These are phyloP conservation scores for Pythium plurisporium DNA, from an alignment of 352 stramenopile species.

Conservation along the genomic window DNA sequence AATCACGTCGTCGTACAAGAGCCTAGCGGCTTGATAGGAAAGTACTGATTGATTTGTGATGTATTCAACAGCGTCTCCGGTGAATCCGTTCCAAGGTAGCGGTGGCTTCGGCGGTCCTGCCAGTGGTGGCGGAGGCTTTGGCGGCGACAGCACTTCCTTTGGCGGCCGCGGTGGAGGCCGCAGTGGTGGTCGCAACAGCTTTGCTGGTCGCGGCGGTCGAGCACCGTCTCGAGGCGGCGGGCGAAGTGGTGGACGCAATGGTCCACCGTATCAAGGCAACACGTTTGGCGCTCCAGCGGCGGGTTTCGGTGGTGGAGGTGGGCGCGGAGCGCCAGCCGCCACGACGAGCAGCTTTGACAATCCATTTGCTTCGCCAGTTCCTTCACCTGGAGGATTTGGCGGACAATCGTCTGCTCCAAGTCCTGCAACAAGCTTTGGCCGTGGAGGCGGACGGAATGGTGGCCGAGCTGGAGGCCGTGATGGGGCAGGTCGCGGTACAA, in stretches of 20 bases:
- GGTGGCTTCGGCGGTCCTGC: conserved; percentile 2
- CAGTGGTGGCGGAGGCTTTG: background rate
- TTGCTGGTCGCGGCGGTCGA: conserved; percentile 8
- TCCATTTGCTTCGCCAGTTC: background rate
- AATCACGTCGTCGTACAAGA: too few relatives aligned
- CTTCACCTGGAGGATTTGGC: background rate
- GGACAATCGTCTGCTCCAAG: background rate
- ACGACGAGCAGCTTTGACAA: conserved; percentile 1
- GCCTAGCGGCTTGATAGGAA: too few relatives aligned
- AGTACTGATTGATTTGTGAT: background rate
- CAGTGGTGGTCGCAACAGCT: conserved; percentile 3
- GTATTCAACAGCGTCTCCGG: conserved; percentile 7
- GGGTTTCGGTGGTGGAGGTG: background rate
- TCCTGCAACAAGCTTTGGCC: conserved; percentile 8
- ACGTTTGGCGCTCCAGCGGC: background rate
- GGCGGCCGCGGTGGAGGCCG: conserved; percentile 5
- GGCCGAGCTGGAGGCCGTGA: conserved; percentile 1
- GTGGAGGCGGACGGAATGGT: conserved; percentile 2
- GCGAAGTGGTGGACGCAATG: conserved; percentile 3
- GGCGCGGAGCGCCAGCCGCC: background rate
- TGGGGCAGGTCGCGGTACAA: background rate
- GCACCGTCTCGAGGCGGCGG: conserved; percentile 4
- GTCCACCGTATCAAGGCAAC: background rate
- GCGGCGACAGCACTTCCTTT: conserved; percentile 2
- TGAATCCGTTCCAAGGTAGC: conserved; percentile 21